These are phyloP conservation scores for Syncephalastrum contaminatum DNA, from an alignment of 371 early-diverging fungal genomes.

Conservation along the genomic window DNA sequence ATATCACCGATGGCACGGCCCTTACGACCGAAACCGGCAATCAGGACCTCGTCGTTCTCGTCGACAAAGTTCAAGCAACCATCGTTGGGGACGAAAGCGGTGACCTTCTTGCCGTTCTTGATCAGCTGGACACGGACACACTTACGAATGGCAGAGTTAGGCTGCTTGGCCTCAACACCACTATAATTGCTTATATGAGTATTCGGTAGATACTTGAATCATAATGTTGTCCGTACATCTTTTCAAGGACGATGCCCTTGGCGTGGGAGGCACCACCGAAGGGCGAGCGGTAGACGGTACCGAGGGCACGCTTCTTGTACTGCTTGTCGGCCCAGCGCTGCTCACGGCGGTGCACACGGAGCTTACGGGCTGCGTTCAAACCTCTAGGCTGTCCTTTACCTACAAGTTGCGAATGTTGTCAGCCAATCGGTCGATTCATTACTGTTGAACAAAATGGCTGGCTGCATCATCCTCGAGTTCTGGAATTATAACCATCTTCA, in stretches of 20 bases:
- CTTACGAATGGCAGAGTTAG: slow-evolving; percentile 99
- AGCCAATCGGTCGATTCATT: too few relatives aligned
- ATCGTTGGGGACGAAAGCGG: slow-evolving; percentile 99
- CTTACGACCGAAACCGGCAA: slow-evolving; percentile 96
- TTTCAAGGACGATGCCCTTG: slow-evolving; percentile 99
- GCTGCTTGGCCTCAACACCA: slow-evolving; percentile 99
- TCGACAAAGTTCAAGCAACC: slow-evolving; percentile 99
- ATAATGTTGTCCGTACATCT: slow-evolving; percentile 75
- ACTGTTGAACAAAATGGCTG: too few relatives aligned
- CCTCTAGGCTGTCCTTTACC: slow-evolving; percentile 96
- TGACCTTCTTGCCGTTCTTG: slow-evolving; percentile 99
- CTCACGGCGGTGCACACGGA: slow-evolving; percentile 95
- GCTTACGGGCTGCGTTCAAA: slow-evolving; percentile 98
- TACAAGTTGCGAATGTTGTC: slow-evolving; percentile 19
- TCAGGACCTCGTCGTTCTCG: slow-evolving; percentile 97
- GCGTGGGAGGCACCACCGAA: slow-evolving; percentile 99
- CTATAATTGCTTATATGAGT: slow-evolving; percentile 35
- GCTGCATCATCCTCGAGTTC: too few relatives aligned
- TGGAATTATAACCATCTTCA: too few relatives aligned
- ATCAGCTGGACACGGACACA: slow-evolving; percentile 99
- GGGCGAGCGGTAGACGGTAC: slow-evolving; percentile 97
- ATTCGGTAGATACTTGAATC: neutral
- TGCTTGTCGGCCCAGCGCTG: slow-evolving; percentile 99
- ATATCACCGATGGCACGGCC: slow-evolving; percentile 97
- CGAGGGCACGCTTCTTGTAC: slow-evolving; percentile 98